Evolutionary conservation across 768 basidiomycete genomes (phyloP).

Genomic region (Lactarius trivialis): DNA sequence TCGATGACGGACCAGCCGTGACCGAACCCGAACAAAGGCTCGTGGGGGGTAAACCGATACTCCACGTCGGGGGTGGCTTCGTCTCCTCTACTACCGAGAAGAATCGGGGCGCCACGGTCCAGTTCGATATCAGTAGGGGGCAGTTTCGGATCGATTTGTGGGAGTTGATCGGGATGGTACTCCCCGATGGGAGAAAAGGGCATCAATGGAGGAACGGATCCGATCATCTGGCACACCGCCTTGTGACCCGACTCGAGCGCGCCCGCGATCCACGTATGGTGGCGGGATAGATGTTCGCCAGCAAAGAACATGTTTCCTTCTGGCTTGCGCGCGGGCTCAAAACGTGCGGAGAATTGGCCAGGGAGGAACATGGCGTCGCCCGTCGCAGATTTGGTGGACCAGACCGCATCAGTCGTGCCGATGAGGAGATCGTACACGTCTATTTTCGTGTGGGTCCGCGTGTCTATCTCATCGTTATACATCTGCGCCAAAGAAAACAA

Average conservation of each 20-base stretch:
- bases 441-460: neutral
- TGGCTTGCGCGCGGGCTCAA: conserved; percentile 22
- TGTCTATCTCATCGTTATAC: conserved; percentile 18
- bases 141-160: neutral
- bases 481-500: conserved; percentile 23
- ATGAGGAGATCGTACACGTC: conserved; percentile 25
- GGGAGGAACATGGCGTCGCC: conserved; percentile 30
- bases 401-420: conserved; percentile 24
- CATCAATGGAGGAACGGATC: neutral
- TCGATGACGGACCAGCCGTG: neutral
- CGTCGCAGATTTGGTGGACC: conserved; percentile 25
- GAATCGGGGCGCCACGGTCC: neutral
- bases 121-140: neutral
- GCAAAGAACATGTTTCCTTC: conserved; percentile 27
- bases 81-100: neutral
- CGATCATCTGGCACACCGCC: neutral
- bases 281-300: conserved; percentile 28
- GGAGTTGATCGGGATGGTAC: neutral
- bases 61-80: neutral
- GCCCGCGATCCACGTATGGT: conserved; percentile 30
- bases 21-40: neutral
- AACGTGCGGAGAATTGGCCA: conserved; percentile 25
- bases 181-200: neutral
- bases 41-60: neutral
- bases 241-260: conserved; percentile 21